Base-by-base conservation (phyloP, 176 grass and related monocot genomes). In the Dendrocalamus sinicus region DNA sequence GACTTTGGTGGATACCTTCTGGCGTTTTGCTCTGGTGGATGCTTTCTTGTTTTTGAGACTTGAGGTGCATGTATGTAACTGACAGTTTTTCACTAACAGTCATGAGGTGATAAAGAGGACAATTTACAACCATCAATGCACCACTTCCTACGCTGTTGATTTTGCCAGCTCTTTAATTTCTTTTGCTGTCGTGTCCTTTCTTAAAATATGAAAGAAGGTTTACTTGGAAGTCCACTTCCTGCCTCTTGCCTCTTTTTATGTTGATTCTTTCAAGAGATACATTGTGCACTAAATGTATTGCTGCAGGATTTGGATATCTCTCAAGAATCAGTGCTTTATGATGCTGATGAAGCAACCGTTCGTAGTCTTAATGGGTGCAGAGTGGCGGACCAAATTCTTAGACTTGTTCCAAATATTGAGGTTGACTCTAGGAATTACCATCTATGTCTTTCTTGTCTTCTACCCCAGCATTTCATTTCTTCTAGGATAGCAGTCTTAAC, bases 331-430 rank as follows among this genome's bases (percentile, higher is more conserved):
- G 91, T 99, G 23, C 97, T 99, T 78, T 96, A 90, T 82, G 70
- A 94, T 58, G 70, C 91, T 53, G 97, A 99, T 83, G 97, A 99
- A 84, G 94, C 89, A 77, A 99, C 94, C 45, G 92, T 96, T 60
- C 90, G 90, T 77, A 99, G 97, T 91, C 93, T 99, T 76, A 99
- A 95, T 88, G 97, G 97, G 35, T 99, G 97, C 77, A 93, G 97
- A 81, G 97, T 92, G 51, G 97, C 92, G 8, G 97, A 99, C 76
- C 93, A 91, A 84, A 99, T 99, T 88, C 90, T 99, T 87, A 91
- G 90, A 52, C 94, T 96, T 81, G 97, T 99, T 84, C 97, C 97
- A 19, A 90, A 99, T 90, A 65, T 94, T 64, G 84, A 94, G 92
- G 97, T 94, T 94, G 68, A 32, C 52, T 79, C 5, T 23, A 72